Conservation (phyloP, 768 basidiomycete genomes). For the Phlegmacium glaucopus region DNA sequence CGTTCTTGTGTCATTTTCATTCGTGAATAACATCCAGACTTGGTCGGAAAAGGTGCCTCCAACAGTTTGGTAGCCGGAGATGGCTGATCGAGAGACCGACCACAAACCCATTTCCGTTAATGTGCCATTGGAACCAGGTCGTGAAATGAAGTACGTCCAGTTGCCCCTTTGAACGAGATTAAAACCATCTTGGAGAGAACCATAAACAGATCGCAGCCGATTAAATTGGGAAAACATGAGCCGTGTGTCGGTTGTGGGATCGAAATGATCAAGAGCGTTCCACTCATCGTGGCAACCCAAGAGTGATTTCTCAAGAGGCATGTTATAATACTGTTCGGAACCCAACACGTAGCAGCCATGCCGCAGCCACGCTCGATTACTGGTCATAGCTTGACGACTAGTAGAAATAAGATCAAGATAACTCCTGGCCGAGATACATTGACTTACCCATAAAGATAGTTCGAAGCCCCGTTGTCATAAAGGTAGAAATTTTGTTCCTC, state of each 20-base stretch:
- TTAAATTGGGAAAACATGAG: slow-evolving; percentile 74
- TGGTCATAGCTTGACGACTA: slow-evolving; percentile 91
- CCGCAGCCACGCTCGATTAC: slow-evolving; percentile 83
- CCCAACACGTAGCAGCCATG: slow-evolving; percentile 92
- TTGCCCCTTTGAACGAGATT: slow-evolving; percentile 81
- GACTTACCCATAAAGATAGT: slow-evolving; percentile 85
- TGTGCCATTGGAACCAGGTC: slow-evolving; percentile 83
- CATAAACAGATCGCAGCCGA: slow-evolving; percentile 64
- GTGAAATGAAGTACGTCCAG: slow-evolving; percentile 75
- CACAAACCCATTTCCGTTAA: slow-evolving; percentile 85
- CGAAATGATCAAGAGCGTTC: slow-evolving; percentile 94
- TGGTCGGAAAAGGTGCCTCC: slow-evolving; percentile 58
- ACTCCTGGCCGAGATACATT: neutral
- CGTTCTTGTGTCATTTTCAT: slow-evolving; percentile 72
- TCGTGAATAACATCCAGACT: slow-evolving; percentile 84
- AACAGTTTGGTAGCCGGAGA: slow-evolving; percentile 57
- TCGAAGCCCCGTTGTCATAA: slow-evolving; percentile 83
- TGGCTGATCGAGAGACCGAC: slow-evolving; percentile 69
- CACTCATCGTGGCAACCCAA: slow-evolving; percentile 87
- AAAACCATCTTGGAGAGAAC: slow-evolving; percentile 82
- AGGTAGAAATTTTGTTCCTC: slow-evolving; percentile 92
- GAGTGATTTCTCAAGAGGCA: slow-evolving; percentile 75
- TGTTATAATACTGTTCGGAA: slow-evolving; percentile 91
- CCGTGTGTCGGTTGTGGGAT: slow-evolving; percentile 78
- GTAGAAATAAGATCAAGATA: neutral